Percentiles rank a stretch among this genome's conserved stretches.
Evolutionary conservation across 176 grass and related monocot genomes (phyloP).

Genomic region (Lolium rigidum): DNA sequence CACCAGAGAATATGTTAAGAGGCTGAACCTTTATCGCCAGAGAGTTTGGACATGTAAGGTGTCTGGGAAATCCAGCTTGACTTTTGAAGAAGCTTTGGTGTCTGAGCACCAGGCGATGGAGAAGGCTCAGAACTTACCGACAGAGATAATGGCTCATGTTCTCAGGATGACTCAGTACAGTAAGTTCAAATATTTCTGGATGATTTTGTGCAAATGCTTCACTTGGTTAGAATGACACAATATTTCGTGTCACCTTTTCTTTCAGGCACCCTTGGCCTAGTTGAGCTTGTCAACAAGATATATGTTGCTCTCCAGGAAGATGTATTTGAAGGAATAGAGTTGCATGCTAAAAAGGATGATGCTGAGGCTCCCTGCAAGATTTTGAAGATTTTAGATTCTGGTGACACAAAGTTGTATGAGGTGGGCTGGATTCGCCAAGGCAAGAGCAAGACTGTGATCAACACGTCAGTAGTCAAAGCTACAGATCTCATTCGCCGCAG

Average conservation of each 20-base stretch:
- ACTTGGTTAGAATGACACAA: conserved; percentile 16
- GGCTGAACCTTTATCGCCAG: conserved; percentile 76
- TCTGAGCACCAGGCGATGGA: conserved; percentile 70
- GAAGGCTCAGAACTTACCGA: conserved; percentile 80
- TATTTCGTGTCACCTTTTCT: conserved; percentile 24
- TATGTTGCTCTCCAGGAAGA: conserved; percentile 57
- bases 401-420: conserved; percentile 50
- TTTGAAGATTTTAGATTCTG: conserved; percentile 63
- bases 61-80: conserved; percentile 81
- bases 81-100: conserved; percentile 89
- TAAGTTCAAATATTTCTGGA: conserved; percentile 50
- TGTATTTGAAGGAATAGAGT: conserved; percentile 81
- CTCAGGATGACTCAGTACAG: conserved; percentile 81
- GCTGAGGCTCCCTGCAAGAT: conserved; percentile 73
- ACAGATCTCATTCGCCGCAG: conserved; percentile 67
- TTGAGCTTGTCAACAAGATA: conserved; percentile 73
- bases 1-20: conserved; percentile 76
- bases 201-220: conserved; percentile 37
- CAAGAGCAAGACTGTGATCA: conserved; percentile 46
- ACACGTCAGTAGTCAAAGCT: conserved; percentile 64
- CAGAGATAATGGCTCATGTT: conserved; percentile 65
- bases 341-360: conserved; percentile 69
- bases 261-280: conserved; percentile 74
- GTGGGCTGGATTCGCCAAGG: conserved; percentile 81
- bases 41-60: conserved; percentile 83